Base-by-base conservation (phyloP, 2,329 filamentous ascomycete species). In the Chalaropsis thielavioides region DNA sequence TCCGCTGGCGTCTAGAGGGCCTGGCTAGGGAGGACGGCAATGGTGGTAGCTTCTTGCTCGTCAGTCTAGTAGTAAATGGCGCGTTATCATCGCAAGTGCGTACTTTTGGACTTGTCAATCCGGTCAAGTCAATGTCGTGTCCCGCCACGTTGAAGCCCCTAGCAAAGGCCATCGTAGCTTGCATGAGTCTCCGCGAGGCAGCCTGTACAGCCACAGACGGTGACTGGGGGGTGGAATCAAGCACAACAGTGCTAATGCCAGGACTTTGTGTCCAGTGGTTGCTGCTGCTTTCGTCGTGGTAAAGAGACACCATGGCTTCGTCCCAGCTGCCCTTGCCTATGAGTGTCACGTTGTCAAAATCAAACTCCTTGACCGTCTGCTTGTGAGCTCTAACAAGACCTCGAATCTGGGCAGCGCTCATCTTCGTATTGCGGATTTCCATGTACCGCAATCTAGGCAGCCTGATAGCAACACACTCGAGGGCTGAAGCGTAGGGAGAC, bases 301-400 rank as follows among this genome's bases (percentile, higher is more conserved):
- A 83, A 65, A 95, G 76, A 1, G 88, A 87, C 46, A 84, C 83
- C n/a, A 95, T 80, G 0, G 89, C 90, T 38, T 91, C 86, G 66
- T 94, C 87, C 90, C 90, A 95, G 66, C 79, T 86, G 35, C 88
- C 90, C 41, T 78, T 78, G 67, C 82, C 80, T 62, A 84, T 80
- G 54, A 95, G 80, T 38, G 81, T 78, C 19, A 92, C 85, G 68
- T 89, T 85, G 72, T 91, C 85, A 73, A 95, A 90, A 72, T 90
- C 86, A 71, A 92, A 90, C 71, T 92, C 87, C 68, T 82, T 80
- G 58, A 95, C 82, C 0, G 84, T 86, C 64, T 78, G 77, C 38
- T 83, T 81, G 74, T 95, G 89, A 13, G 78, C 76, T 61, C 78
- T 75, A 66, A 94, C 85, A 68, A 95, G 83, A 15, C 80, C 78